Conservation (phyloP, 345 rosid genomes). For the Gossypium mustelinum region DNA sequence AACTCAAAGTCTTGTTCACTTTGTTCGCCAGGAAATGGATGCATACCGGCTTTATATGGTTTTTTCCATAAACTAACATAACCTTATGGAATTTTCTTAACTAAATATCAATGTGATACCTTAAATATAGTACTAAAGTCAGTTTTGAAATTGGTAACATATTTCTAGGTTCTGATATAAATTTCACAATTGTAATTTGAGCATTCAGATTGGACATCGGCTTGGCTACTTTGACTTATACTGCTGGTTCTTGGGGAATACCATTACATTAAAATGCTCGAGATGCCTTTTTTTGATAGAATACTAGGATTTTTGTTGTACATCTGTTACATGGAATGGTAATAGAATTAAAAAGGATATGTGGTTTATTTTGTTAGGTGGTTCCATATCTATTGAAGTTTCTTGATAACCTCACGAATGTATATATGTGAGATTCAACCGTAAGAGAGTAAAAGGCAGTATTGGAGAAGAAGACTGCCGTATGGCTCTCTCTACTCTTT, state of each 20-base stretch:
- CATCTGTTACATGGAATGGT: not conserved
- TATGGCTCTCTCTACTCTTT: conserved; percentile 89
- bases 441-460: conserved; percentile 95
- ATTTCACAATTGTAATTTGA: not conserved
- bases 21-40: conserved; percentile 86
- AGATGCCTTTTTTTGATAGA: not conserved
- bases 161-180: conserved; percentile 41
- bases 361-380: conserved; percentile 44
- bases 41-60: conserved; percentile 94
- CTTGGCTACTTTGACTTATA: not conserved
- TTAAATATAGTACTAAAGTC: not conserved
- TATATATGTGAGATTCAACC: conserved; percentile 88
- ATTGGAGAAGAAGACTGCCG: conserved; percentile 85
- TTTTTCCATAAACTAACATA: conserved; percentile 7
- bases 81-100: not conserved
- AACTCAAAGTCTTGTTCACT: conserved; percentile 94
- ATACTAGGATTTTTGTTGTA: not conserved
- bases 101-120: not conserved
- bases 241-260: not conserved
- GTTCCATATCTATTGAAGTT: conserved; percentile 90
- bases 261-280: not conserved
- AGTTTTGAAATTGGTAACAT: not conserved
- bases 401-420: conserved; percentile 92
- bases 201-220: not conserved
- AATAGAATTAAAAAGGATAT: not conserved